Conservation (phyloP, 148 eudicot genomes). For the Amaranthus cruentus region DNA sequence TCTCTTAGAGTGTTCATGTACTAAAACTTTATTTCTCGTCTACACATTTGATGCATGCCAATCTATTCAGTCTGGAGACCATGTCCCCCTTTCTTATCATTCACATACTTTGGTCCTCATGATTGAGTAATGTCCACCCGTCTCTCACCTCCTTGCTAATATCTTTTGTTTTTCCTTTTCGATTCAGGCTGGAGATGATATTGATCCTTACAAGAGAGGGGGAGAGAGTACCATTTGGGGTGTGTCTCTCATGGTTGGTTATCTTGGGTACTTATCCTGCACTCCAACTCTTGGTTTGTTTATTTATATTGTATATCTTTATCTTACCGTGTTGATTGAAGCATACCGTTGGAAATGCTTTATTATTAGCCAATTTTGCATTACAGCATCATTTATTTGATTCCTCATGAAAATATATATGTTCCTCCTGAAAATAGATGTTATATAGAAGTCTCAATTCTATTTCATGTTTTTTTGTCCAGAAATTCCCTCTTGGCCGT, state of each 20-base stretch:
- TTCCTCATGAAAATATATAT: background rate
- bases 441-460: background rate
- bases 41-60: too few species aligned
- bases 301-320: too few species aligned
- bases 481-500: background rate
- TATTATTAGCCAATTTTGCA: background rate
- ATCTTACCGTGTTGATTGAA: background rate
- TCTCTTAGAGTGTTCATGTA: background rate
- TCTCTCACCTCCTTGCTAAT: too few species aligned
- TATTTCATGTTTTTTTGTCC: background rate
- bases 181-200: constrained; percentile 72
- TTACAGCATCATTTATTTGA: background rate
- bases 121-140: background rate
- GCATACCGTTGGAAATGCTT: background rate
- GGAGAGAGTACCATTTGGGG: constrained; percentile 96
- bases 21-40: background rate
- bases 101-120: background rate
- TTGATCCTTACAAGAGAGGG: constrained; percentile 69
- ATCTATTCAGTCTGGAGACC: too few species aligned
- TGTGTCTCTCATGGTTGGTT: constrained; percentile 91
- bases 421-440: background rate
- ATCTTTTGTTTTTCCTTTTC: background rate
- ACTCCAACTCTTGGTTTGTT: background rate
- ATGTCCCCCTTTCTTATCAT: too few species aligned
- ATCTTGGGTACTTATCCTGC: constrained; percentile 70